Percentiles rank a stretch among this genome's conserved stretches.
Evolutionary conservation across 2,329 filamentous ascomycete genomes (phyloP).

Genomic region (Colletotrichum zoysiae): DNA sequence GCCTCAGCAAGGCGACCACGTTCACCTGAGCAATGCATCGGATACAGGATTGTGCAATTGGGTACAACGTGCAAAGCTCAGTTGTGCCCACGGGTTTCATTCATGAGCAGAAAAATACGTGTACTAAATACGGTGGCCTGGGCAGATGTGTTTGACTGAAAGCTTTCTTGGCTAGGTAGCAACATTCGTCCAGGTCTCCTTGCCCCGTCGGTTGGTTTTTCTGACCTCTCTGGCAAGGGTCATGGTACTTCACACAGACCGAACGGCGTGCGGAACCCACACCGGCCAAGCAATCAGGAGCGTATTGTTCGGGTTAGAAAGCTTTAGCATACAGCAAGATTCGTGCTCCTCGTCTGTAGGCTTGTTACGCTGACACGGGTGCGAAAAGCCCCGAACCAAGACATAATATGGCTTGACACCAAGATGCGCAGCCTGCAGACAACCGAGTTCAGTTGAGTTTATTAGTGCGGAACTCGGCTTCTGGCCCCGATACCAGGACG

Average conservation of each 20-base stretch:
- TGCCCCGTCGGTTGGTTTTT: too few relatives aligned
- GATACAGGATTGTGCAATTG: not conserved
- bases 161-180: not conserved
- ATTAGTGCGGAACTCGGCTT: not conserved
- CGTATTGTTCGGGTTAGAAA: not conserved
- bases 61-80: too few relatives aligned
- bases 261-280: not conserved
- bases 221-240: not conserved
- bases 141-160: not conserved
- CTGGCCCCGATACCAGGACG: not conserved
- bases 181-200: too few relatives aligned
- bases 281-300: not conserved
- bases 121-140: not conserved
- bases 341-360: not conserved
- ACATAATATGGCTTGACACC: not conserved
- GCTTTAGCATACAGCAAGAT: not conserved
- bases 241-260: not conserved
- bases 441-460: not conserved
- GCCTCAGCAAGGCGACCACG: not conserved
- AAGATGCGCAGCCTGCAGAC: not conserved
- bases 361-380: too few relatives aligned
- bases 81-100: not conserved
- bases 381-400: not conserved
- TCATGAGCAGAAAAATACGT: not conserved
- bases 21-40: not conserved